A percentile compares a stretch with the other conserved stretches of the same genome.
These are phyloP conservation scores for Trichoderma gamsii DNA, from an alignment of 495 filamentous ascomycete species.

Conservation along the genomic window DNA sequence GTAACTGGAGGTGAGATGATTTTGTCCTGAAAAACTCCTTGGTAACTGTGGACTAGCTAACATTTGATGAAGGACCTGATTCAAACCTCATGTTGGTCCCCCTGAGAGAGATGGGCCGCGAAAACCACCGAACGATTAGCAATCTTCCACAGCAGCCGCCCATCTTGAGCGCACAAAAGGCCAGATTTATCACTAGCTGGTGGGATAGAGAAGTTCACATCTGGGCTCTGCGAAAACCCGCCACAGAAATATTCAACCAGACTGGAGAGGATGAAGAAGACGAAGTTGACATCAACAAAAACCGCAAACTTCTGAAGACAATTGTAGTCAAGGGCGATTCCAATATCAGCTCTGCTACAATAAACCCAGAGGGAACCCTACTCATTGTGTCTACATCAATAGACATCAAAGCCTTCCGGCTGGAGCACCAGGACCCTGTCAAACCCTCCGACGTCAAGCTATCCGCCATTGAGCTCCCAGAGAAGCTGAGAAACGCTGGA, in stretches of 20 bases:
- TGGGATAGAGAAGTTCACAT: conserved; percentile 86
- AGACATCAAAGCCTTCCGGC: conserved; percentile 72
- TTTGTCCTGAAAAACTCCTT: neutral
- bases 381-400: conserved; percentile 71
- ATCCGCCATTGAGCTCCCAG: conserved; percentile 58
- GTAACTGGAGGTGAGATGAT: conserved; percentile 82
- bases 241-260: conserved; percentile 33
- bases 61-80: conserved; percentile 44
- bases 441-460: conserved; percentile 55
- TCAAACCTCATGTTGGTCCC: conserved; percentile 75
- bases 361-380: conserved; percentile 66
- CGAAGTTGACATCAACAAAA: conserved; percentile 33
- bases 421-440: conserved; percentile 38
- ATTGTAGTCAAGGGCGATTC: conserved; percentile 78
- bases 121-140: conserved; percentile 72
- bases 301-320: conserved; percentile 59
- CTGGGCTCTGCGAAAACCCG: conserved; percentile 59
- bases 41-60: neutral
- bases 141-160: conserved; percentile 71
- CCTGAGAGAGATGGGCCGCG: conserved; percentile 69
- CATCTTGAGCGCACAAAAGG: conserved; percentile 61
- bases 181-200: conserved; percentile 77
- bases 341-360: conserved; percentile 72
- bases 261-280: conserved; percentile 34
- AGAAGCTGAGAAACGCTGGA: conserved; percentile 37